Base-by-base conservation (phyloP, 2,329 filamentous ascomycete genomes). In the Fusarium neocosmosporiellum region DNA sequence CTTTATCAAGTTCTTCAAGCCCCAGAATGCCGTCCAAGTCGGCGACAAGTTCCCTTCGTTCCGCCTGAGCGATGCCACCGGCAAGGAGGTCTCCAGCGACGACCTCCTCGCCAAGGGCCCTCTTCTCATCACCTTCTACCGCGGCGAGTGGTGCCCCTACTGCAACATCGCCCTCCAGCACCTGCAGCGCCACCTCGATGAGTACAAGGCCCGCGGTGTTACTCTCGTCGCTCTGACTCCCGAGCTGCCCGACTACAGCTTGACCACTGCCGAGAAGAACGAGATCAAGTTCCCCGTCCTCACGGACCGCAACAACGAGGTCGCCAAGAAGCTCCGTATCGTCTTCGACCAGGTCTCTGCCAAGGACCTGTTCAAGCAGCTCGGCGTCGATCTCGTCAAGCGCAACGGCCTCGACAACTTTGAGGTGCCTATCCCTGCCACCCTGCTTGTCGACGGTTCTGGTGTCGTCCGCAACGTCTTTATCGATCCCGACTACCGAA, bases 121-220 rank as follows among this genome's bases (percentile, higher is more conserved):
- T 2, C 66, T 86, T 20, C 78, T 86, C 31, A 78, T 86, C 50
- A 83, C 81, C n/a, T 86, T 86, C 77, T 86, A 86, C 77, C 84
- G 84, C 54, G 84, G 84, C 18, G 77, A 79, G 59, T 86, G 84
- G 84, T 86, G 84, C 65, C 84, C 84, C 1, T 85, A 79, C 78
- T 86, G 84, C 79, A 86, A 85, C 74, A 59, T 85, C 18, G 78
- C 80, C 1, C 75, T 85, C 22, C 74, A 62, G 7, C 76, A 77
- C 22, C 74, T 85, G 0, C 83, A 85, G 65, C 73, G 78, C 46
- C 75, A 79, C 65, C 76, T 84, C 13, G 67, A 73, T 1, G 79
- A 82, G 0, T 81, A 85, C 70, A 59, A 75, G 46, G 78, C 80
- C 14, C 80, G 78, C 27, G 82, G 83, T 14, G 82, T 84, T 27